Base-by-base conservation (phyloP, 441 rosid genomes). In the Raphanus hybrid region DNA sequence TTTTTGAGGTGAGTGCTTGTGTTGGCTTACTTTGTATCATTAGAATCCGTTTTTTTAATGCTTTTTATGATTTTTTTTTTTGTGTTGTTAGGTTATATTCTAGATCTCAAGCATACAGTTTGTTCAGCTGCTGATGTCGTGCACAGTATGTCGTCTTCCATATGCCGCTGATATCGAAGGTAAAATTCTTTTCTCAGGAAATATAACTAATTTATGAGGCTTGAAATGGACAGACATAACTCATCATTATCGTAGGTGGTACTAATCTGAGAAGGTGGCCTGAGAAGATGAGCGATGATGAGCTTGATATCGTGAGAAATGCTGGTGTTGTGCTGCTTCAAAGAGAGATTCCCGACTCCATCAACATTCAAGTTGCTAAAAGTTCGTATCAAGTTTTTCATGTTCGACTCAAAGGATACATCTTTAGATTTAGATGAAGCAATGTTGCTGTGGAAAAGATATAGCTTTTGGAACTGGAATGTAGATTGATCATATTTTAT, bases 91-190 rank as follows among this genome's bases (percentile, higher is more conserved):
- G 92, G 86, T 79, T 87, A 90, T 81, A 75, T 79, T 61, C 90
- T 83, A 73, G 50, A 3, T 70, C 86, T 90, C 75, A 87, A 86
- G 87, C 82, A 87, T 85, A 90, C 86, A 67, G 81, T 85, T 64
- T 78, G 89, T 71, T 88, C 92, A 72, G 89, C 92, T 9, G 83
- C 84, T 60, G 89, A 87, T 74, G 1, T 43, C 50, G 14, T 43
- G n/a, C 50, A 3, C 50, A n/a, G 14, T 43, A 3, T 11, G 86
- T 81, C 86, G 57, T 87, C 89, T 65, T 87, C 88, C n/a, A 77
- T 90, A 85, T 88, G 82, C 84, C 78, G 35, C 75, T 86, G 20
- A 78, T 83, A 54, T 80, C 62, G 2, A 84, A 88, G 88, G 94
- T 88, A 85, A 77, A 60, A 39, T 43, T 43, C 3, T 39, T 39